A percentile compares a stretch with the other conserved stretches of the same genome.
Conservation (phyloP, 2,329 filamentous ascomycete genomes). For the Aspergillus pseudoviridinutans region DNA sequence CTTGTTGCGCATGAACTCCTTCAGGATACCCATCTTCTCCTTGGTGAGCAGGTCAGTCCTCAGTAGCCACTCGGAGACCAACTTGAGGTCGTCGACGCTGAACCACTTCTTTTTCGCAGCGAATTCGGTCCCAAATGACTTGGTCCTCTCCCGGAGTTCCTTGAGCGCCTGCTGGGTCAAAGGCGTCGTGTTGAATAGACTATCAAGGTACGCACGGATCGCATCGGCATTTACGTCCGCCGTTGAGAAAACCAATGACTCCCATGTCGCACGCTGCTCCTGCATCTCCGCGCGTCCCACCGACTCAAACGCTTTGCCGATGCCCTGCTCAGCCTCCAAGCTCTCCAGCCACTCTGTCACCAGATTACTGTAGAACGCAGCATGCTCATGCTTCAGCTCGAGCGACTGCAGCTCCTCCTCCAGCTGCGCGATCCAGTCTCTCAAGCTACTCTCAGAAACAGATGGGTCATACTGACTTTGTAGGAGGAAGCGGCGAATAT, state of each 20-base stretch:
- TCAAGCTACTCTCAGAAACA: conserved; percentile 45
- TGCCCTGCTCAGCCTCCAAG: conserved; percentile 26
- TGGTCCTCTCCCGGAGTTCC: conserved; percentile 38
- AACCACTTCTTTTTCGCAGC: conserved; percentile 36
- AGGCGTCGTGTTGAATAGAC: conserved; percentile 47
- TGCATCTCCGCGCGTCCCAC: conserved; percentile 54
- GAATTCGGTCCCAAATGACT: conserved; percentile 32
- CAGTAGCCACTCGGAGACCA: conserved; percentile 49
- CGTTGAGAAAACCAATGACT: conserved; percentile 51
- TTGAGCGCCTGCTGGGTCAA: conserved; percentile 42
- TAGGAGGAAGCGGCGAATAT: conserved; percentile 50
- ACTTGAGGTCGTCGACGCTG: conserved; percentile 38
- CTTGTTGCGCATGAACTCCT: conserved; percentile 48
- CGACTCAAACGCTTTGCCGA: conserved; percentile 40
- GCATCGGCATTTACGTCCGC: conserved; percentile 43
- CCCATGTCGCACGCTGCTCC: conserved; percentile 52
- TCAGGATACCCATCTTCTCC: conserved; percentile 49
- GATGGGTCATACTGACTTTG: conserved; percentile 54
- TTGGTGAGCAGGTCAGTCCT: conserved; percentile 49
- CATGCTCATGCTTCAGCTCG: conserved; percentile 54
- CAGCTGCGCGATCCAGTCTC: conserved; percentile 47
- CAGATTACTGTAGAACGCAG: conserved; percentile 53
- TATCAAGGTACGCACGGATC: conserved; percentile 49
- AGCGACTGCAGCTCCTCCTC: conserved; percentile 47
- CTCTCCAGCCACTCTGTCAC: conserved; percentile 52